These are phyloP conservation scores for Hamamelis virginiana DNA, from an alignment of 164 flowering plant genomes.

Conservation along the genomic window DNA sequence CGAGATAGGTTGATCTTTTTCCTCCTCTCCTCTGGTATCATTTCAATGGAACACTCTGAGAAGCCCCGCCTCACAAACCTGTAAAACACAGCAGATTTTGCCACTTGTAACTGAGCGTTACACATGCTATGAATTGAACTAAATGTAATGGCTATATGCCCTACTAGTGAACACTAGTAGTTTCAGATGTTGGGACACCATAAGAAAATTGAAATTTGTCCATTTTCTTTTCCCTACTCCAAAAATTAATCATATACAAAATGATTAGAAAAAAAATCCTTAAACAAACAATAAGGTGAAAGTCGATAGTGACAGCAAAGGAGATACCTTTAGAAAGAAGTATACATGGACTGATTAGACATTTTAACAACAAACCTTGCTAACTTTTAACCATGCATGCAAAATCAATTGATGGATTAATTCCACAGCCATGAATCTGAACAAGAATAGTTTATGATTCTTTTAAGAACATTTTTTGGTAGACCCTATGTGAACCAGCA, in stretches of 20 bases:
- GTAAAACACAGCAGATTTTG: slow-evolving; percentile 10
- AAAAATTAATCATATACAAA: too few species aligned
- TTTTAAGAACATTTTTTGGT: background rate
- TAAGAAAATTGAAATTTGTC: background rate
- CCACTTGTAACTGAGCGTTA: background rate
- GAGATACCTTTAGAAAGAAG: too few species aligned
- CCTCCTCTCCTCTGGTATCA: slow-evolving; percentile 72
- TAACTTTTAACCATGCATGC: background rate
- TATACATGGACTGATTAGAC: too few species aligned
- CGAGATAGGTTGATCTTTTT: slow-evolving; percentile 79
- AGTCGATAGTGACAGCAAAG: too few species aligned
- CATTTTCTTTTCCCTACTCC: background rate
- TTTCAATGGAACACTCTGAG: slow-evolving; percentile 75
- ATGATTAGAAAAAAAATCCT: too few species aligned
- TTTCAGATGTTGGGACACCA: background rate
- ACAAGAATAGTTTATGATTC: too few species aligned
- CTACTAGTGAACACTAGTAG: background rate
- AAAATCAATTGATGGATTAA: background rate
- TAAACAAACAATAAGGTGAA: too few species aligned
- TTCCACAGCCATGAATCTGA: background rate
- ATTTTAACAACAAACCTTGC: too few species aligned
- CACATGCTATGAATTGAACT: background rate
- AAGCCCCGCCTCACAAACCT: slow-evolving; percentile 99
- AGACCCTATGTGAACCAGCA: background rate
- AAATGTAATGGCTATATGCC: background rate